phyloP scores from a whole-genome alignment of 73 alveolate genomes.

The Blepharisma stoltei region DNA sequence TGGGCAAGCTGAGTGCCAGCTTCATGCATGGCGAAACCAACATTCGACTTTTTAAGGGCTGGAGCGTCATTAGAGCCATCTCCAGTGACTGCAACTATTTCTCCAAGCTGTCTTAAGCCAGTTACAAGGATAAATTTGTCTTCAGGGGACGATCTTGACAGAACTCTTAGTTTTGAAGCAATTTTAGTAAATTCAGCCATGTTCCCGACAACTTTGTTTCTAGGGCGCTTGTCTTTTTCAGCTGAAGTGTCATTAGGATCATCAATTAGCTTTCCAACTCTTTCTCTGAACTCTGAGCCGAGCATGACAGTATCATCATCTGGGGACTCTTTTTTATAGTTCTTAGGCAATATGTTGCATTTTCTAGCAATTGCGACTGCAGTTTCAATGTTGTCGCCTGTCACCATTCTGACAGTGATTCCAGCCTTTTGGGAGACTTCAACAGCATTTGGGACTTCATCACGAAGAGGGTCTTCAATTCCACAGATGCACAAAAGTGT shows the following conservation, averaged over 20 bases:
- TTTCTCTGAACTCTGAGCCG: constrained; percentile 64
- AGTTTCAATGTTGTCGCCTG: constrained; percentile 94
- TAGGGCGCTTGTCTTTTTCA: constrained; percentile 37
- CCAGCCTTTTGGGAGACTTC: constrained; percentile 81
- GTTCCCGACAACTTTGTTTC: constrained; percentile 55
- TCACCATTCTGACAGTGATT: constrained; percentile 94
- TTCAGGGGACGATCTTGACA: constrained; percentile 93
- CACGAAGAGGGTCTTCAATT: constrained; percentile 83
- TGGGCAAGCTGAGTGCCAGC: constrained; percentile 96
- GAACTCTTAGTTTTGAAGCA: constrained; percentile 69
- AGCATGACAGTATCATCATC: constrained; percentile 70
- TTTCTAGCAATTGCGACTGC: constrained; percentile 93
- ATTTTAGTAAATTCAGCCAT: constrained; percentile 67
- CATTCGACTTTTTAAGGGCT: constrained; percentile 91
- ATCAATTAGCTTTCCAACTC: constrained; percentile 72
- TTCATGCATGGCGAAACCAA: constrained; percentile 86
- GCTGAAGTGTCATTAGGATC: constrained; percentile 50
- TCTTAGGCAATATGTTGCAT: constrained; percentile 60
- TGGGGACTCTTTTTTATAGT: neutral
- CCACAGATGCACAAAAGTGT: constrained; percentile 74
- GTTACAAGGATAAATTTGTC: constrained; percentile 88
- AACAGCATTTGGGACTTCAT: constrained; percentile 85
- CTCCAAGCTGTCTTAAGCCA: constrained; percentile 80
- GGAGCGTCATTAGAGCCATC: constrained; percentile 98
- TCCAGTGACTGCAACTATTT: constrained; percentile 97